phyloP scores from a whole-genome alignment of 164 flowering plant genomes.

The Vitis labrusca region DNA sequence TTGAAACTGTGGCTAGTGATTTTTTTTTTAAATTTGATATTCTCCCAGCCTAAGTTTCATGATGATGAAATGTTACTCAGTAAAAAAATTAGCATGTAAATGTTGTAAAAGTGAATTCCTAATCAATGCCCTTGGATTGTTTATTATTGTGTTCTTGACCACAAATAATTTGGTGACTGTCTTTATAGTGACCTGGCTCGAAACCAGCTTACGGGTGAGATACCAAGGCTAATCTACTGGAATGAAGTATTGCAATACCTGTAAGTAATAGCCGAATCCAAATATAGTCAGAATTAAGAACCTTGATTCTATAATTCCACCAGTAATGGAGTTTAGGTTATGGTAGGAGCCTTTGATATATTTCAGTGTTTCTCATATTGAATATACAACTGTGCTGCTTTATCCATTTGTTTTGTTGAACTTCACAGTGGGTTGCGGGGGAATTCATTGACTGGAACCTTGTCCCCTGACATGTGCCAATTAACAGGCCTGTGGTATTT shows the following conservation, averaged over 20 bases:
- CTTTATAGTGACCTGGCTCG: conserved; percentile 77
- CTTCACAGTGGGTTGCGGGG: conserved; percentile 72
- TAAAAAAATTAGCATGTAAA: too few relatives aligned
- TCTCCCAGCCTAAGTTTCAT: too few relatives aligned
- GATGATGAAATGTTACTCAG: too few relatives aligned
- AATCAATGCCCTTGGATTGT: too few relatives aligned
- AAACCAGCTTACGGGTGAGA: conserved; percentile 81
- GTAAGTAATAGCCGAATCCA: conserved; percentile 37
- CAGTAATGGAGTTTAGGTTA: too few relatives aligned
- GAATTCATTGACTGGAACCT: conserved; percentile 67
- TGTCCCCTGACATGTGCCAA: conserved; percentile 95
- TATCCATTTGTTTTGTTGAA: neutral
- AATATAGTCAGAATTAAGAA: too few relatives aligned
- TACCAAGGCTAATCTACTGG: conserved; percentile 88
- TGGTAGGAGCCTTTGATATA: neutral
- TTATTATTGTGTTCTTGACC: neutral
- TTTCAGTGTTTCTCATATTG: neutral
- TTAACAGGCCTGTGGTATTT: conserved; percentile 93
- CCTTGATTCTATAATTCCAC: too few relatives aligned
- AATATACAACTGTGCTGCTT: neutral
- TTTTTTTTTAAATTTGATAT: neutral
- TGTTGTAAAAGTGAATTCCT: too few relatives aligned
- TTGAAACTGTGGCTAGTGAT: neutral
- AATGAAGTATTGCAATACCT: conserved; percentile 91
- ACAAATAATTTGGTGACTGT: too few relatives aligned